phyloP scores from a whole-genome alignment of 1,284 basidiomycete genomes.

The Tilletia indica region DNA sequence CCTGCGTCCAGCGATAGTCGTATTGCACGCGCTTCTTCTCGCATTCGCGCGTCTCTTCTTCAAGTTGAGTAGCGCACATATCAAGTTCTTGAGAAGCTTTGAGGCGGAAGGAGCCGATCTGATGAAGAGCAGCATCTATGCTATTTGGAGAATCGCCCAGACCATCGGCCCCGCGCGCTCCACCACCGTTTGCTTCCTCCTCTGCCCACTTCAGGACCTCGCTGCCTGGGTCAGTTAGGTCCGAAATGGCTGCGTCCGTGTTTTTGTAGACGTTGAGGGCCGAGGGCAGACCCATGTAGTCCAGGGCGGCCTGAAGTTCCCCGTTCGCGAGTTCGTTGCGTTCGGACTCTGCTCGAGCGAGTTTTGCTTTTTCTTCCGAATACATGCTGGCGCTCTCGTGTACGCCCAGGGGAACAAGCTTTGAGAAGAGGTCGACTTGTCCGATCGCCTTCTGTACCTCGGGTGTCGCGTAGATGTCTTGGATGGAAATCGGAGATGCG shows the following conservation, averaged over 20 bases:
- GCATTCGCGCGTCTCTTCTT: conserved; percentile 57
- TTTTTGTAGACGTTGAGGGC: conserved; percentile 72
- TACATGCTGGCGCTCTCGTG: conserved; percentile 95
- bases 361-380: conserved; percentile 97
- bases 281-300: conserved; percentile 76
- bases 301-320: conserved; percentile 76
- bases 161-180: conserved; percentile 69
- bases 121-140: conserved; percentile 34
- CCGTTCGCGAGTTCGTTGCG: conserved; percentile 77
- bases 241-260: conserved; percentile 54
- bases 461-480: conserved; percentile 84
- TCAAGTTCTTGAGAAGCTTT: conserved; percentile 34
- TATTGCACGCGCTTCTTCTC: conserved; percentile 67
- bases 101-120: conserved; percentile 24
- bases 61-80: conserved; percentile 34
- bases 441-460: conserved; percentile 96
- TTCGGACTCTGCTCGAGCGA: conserved; percentile 85
- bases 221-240: conserved; percentile 64
- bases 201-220: conserved; percentile 75
- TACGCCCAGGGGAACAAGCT: conserved; percentile 86
- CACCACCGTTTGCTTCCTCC: conserved; percentile 66
- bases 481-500: conserved; percentile 80
- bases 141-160: conserved; percentile 45
- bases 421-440: conserved; percentile 77
- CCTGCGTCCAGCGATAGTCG: conserved; percentile 82